phyloP scores from a whole-genome alignment of 805 yeast species.

The Debaryomyces tyrocola region DNA sequence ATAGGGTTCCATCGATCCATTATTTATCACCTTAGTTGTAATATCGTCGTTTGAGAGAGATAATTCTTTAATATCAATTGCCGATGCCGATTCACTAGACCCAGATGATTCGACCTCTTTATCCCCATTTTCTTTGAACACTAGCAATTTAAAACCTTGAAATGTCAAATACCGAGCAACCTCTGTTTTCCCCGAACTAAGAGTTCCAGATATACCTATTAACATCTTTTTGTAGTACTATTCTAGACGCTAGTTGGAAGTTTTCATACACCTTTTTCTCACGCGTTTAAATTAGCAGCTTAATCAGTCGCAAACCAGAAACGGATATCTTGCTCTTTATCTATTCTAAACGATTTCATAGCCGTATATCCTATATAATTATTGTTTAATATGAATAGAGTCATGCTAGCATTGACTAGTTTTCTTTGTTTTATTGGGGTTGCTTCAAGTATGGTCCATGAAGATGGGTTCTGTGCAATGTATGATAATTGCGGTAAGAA shows the following conservation, averaged over 20 bases:
- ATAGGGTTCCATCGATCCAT: slow-evolving; percentile 12
- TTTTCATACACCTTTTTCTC: background rate
- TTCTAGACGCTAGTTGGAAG: background rate
- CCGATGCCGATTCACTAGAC: background rate
- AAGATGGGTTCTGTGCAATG: slow-evolving; percentile 52
- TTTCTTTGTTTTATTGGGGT: background rate
- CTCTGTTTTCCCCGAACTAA: slow-evolving; percentile 65
- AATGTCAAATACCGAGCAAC: slow-evolving; percentile 56
- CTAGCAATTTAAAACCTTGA: slow-evolving; percentile 50
- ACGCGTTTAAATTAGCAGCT: slow-evolving; percentile 1
- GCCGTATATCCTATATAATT: background rate
- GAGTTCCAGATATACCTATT: slow-evolving; percentile 72
- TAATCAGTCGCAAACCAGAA: background rate
- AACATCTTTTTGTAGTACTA: slow-evolving; percentile 46
- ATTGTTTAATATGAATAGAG: background rate
- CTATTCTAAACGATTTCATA: no score
- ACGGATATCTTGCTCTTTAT: no score
- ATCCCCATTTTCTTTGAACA: slow-evolving; percentile 10
- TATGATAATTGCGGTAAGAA: slow-evolving; percentile 75
- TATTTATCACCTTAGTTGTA: slow-evolving; percentile 4
- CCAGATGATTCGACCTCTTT: background rate
- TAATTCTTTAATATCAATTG: background rate
- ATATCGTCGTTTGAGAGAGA: background rate
- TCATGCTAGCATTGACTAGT: background rate
- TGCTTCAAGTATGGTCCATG: slow-evolving; percentile 18